phyloP scores from a whole-genome alignment of 306 rosid species.

The Dryas drummondii region DNA sequence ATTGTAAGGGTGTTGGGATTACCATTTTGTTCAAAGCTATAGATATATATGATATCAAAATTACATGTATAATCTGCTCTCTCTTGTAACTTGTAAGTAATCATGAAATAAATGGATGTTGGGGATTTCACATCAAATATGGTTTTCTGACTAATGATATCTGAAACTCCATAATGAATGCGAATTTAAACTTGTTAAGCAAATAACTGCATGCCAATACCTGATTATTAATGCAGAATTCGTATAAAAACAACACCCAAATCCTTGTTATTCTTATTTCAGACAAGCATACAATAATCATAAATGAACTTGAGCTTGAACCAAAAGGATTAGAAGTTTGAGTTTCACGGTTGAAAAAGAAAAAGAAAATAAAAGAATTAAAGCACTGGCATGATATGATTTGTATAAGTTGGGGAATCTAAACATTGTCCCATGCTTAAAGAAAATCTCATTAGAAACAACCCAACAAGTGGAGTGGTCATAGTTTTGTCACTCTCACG shows the following conservation, averaged over 20 bases:
- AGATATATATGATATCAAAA: slow-evolving; percentile 1
- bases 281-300: too few relatives aligned
- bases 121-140: not conserved
- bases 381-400: not conserved
- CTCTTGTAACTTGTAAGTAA: slow-evolving; percentile 26
- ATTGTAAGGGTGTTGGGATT: slow-evolving; percentile 29
- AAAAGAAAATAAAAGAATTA: too few relatives aligned
- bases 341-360: too few relatives aligned
- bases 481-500: not conserved
- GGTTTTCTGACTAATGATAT: not conserved
- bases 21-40: slow-evolving; percentile 46
- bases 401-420: not conserved
- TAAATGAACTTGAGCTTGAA: too few relatives aligned
- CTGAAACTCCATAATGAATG: not conserved
- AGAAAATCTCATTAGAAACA: not conserved
- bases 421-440: not conserved
- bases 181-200: not conserved
- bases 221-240: not conserved
- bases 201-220: not conserved
- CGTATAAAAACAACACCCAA: not conserved
- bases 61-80: slow-evolving; percentile 23
- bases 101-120: not conserved
- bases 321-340: too few relatives aligned
- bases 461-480: slow-evolving; percentile 13
- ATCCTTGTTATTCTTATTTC: too few relatives aligned